These are phyloP conservation scores for Citrus cavaleriei DNA, from an alignment of 345 rosid species.

Conservation along the genomic window DNA sequence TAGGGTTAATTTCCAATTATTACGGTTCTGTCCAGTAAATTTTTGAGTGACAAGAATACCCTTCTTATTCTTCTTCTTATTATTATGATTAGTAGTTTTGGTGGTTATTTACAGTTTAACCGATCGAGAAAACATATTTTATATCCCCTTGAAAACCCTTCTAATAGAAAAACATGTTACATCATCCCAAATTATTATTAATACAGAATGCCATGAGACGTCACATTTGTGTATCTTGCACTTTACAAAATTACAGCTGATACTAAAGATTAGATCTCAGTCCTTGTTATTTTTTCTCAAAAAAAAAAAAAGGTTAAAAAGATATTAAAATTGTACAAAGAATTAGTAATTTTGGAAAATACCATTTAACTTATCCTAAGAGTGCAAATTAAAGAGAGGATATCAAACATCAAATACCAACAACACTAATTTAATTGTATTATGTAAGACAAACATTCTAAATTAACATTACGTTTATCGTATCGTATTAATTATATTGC, in stretches of 20 bases:
- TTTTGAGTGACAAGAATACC: not conserved
- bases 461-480: fast-evolving
- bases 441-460: not conserved
- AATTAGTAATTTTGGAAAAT: not conserved
- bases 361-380: not conserved
- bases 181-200: too few relatives aligned
- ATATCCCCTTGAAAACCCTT: too few relatives aligned
- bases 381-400: not conserved
- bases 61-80: not conserved
- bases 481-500: too few relatives aligned
- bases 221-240: not conserved
- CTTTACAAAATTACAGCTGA: not conserved
- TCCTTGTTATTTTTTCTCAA: not conserved
- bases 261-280: too few relatives aligned
- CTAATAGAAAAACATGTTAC: too few relatives aligned
- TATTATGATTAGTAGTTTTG: too few relatives aligned
- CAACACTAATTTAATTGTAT: not conserved
- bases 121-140: not conserved
- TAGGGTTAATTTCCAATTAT: not conserved
- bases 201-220: not conserved
- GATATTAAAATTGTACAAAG: too few relatives aligned
- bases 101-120: not conserved
- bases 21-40: not conserved
- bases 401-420: not conserved
- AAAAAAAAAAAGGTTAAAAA: not conserved